phyloP scores from a whole-genome alignment of 352 stramenopile genomes.

The Phytophthora vignae region DNA sequence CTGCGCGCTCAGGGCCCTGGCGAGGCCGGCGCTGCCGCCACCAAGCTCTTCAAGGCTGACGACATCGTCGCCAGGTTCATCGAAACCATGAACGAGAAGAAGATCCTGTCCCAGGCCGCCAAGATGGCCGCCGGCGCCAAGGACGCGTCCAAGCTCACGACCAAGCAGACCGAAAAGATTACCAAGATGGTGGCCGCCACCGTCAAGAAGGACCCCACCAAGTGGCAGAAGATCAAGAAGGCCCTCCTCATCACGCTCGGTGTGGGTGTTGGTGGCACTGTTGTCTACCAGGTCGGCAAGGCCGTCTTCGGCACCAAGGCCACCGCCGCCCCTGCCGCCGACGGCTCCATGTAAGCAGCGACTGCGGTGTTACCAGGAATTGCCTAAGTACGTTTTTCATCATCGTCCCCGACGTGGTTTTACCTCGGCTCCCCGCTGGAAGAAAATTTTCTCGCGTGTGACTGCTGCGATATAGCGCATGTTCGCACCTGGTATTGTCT shows the following conservation, averaged over 20 bases:
- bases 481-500: no score
- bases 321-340: no score
- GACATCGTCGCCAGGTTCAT: not conserved
- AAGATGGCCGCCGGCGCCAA: not conserved
- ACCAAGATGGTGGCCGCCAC: not conserved
- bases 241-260: not conserved
- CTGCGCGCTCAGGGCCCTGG: no score
- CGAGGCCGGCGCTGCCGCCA: no score
- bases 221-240: conserved; percentile 2
- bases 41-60: not conserved
- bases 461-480: no score
- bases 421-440: no score
- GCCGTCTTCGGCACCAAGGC: not conserved
- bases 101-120: not conserved
- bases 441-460: no score
- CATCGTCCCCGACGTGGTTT: no score
- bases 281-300: conserved; percentile 1
- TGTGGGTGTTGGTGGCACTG: not conserved
- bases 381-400: no score
- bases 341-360: not conserved
- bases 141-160: not conserved
- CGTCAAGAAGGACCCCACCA: not conserved
- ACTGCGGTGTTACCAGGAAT: not conserved
- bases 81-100: not conserved
- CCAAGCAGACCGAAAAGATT: not conserved